These are phyloP conservation scores for Panicum miliaceum DNA, from an alignment of 176 grass and related monocot species.

Conservation along the genomic window DNA sequence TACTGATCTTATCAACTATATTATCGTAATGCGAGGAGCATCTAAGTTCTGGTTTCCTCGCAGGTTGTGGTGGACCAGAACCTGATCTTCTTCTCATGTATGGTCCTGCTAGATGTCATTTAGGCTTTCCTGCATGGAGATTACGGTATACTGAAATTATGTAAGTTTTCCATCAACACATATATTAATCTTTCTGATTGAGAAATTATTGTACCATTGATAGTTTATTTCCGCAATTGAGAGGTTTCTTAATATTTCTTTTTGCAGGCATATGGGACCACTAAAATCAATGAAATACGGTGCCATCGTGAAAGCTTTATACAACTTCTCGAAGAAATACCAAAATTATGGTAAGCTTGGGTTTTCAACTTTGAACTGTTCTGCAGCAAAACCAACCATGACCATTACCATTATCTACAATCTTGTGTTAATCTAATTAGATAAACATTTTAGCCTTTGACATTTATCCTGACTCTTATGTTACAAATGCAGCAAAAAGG, in stretches of 20 bases:
- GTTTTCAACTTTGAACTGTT: slow-evolving; percentile 1
- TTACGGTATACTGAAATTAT: slow-evolving; percentile 94
- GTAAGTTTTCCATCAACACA: slow-evolving; percentile 52
- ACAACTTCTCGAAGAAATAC: slow-evolving; percentile 89
- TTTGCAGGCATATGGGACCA: slow-evolving; percentile 84
- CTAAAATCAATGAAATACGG: slow-evolving; percentile 77
- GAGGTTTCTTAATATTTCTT: slow-evolving; percentile 4
- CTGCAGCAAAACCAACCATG: background rate
- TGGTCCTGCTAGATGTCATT: slow-evolving; percentile 83
- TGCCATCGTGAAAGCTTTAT: slow-evolving; percentile 72
- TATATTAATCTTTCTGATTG: slow-evolving; percentile 8
- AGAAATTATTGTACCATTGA: background rate
- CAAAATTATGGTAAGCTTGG: slow-evolving; percentile 79
- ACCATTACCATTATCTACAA: background rate
- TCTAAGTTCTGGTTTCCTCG: slow-evolving; percentile 22
- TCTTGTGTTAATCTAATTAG: background rate
- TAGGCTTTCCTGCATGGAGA: slow-evolving; percentile 97
- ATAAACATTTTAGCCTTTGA: background rate
- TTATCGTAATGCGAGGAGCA: background rate
- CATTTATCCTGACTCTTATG: slow-evolving; percentile 6
- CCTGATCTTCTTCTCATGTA: slow-evolving; percentile 91
- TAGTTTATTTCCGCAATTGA: slow-evolving; percentile 1
- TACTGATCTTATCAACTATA: slow-evolving; percentile 26
- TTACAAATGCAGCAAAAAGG: background rate
- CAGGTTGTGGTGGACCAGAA: slow-evolving; percentile 86